Base-by-base conservation (phyloP, 2,329 filamentous ascomycete species). In the Trichoderma sp. region DNA sequence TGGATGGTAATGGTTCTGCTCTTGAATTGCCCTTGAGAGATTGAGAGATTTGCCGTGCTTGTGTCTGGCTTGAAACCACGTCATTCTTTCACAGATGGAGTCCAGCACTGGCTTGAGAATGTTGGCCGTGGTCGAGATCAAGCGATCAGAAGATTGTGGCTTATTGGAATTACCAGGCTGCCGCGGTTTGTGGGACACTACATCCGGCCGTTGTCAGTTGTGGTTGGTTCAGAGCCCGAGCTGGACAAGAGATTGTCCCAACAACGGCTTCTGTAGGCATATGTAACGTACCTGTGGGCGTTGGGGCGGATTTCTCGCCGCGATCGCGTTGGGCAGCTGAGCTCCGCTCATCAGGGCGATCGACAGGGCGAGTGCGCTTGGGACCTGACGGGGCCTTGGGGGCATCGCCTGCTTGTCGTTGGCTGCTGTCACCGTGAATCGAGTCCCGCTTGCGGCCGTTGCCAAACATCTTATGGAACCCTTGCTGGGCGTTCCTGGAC, bases 21-120 rank as follows among this genome's bases (percentile, higher is more conserved):
- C 66, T 30, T 68, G 61, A 15, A 72, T 70, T 17, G 9, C 12
- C 14, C 59, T 59, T 7, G 68, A 34, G 39, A 56, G 71, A 51
- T 66, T 69, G 14, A 66, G 66, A 34, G 59, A 69, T 10, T 66
- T 70, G 5, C 67, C 67, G 19, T 70, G 68, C 3, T 63, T 51
- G 7, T 69, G 66, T 51, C 68, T 65, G 19, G 69, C 65, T 43
- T 67, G 67, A 17, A 62, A 70, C 59, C 67, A 69, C 51, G 60
- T 58, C 5, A 69, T 64, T 51, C 69, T 69, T 7, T 75, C 69
- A 24, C 67, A 69, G 7, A 74, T n/a, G 2, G 70, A 41, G 14
- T 72, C 69, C 17, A 68, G 63, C 2, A 74, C 14, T 2, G 14
- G 28, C 47, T 58, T 70, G 45, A 67, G 59, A 7, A 6, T n/a